Evolutionary conservation across 345 rosid species (phyloP).

Genomic region (Sonneratia caseolaris): DNA sequence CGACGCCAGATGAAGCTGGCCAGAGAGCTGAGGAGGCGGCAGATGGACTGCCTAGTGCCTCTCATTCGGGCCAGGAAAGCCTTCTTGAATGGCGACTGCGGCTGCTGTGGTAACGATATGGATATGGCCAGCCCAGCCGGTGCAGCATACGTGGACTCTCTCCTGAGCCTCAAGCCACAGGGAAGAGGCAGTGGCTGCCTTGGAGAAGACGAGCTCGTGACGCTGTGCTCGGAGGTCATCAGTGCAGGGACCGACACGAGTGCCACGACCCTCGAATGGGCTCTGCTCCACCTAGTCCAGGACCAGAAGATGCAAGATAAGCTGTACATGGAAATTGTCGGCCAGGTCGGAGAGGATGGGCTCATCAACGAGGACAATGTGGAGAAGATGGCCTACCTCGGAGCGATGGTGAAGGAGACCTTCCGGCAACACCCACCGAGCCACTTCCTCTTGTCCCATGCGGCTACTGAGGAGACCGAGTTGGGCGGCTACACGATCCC

Average conservation of each 20-base stretch:
- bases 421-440: conserved; percentile 93
- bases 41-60: conserved; percentile 70
- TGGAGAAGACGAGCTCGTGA: conserved; percentile 73
- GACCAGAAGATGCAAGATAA: conserved; percentile 64
- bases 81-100: conserved; percentile 40
- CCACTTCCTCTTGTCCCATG: conserved; percentile 78
- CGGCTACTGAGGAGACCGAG: conserved; percentile 51
- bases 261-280: conserved; percentile 82
- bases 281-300: conserved; percentile 50
- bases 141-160: conserved; percentile 88
- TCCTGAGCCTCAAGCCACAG: conserved; percentile 39
- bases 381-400: conserved; percentile 57
- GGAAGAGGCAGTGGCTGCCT: conserved; percentile 29
- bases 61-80: conserved; percentile 50
- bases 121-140: conserved; percentile 88
- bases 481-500: conserved; percentile 77
- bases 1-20: conserved; percentile 54
- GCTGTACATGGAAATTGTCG: conserved; percentile 56
- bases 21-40: conserved; percentile 51
- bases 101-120: conserved; percentile 3
- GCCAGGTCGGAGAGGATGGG: conserved; percentile 40
- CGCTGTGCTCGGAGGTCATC: conserved; percentile 69
- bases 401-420: conserved; percentile 74
- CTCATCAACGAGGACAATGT: conserved; percentile 57
- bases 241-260: conserved; percentile 92